Evolutionary conservation across 179 eudicot genomes (phyloP), one percentile per base, ranked within the genome.

Genomic region (Actinidia polygama): DNA sequence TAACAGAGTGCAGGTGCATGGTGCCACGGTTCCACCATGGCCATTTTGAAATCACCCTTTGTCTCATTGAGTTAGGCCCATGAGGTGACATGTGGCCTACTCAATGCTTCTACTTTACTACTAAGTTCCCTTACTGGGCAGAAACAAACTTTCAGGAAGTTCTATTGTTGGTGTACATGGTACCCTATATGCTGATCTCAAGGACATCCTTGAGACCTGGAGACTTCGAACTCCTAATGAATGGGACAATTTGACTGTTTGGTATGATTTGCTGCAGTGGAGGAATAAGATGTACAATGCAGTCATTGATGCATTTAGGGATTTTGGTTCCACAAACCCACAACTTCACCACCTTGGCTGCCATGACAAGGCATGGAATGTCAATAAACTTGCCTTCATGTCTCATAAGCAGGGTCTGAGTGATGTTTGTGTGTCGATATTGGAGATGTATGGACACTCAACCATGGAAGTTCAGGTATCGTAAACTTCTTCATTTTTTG

Each of bases 391-490:
- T 76, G 99, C 98, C 81, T 96, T 94, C 82, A 94, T 94, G 82
- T 30, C 98, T 85, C 95, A 96, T 51, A 97, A 97, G 89, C 99
- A 97, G 84, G 97, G 98, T 67, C 89, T 95, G 18, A 80, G 90
- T 89, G 99, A 97, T 85, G 99, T 94, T 84, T 97, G 99, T 88
- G 96, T 97, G 73, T 84, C n/a, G 69, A 91, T 97, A 78, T 89
- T 97, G 85, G 99, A 94, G 90, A 94, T 97, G 98, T 97, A 97
- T 90, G 99, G 99, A 26, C 98, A 92, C 84, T 89, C 98, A 23
- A 97, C 98, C 50, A 97, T 97, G 99, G 99, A 97, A 90, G 98
- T 97, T 73, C 99, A 97, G 98, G 99, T 97, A 89, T 85, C 77
- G 11, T 46, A n/a, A n/a, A n/a, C n/a, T 3, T 79, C 47, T 26